Conservation (phyloP, 176 grass and related monocot genomes). For the Paspalum notatum region DNA sequence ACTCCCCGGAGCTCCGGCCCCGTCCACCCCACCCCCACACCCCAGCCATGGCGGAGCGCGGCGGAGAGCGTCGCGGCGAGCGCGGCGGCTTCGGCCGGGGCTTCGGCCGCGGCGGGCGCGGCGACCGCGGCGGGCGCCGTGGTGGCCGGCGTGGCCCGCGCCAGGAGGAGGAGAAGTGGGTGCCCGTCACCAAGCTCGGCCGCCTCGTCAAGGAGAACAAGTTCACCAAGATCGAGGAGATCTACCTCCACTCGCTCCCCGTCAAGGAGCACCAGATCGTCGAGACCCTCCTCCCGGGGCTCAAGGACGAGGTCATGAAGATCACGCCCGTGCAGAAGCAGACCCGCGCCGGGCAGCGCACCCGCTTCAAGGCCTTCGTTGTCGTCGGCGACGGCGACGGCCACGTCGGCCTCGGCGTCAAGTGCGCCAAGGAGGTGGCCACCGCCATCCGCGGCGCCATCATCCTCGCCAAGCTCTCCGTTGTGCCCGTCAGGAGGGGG, state of each 20-base stretch:
- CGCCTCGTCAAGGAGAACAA: slow-evolving; percentile 70
- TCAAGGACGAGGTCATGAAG: slow-evolving; percentile 99
- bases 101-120: slow-evolving; percentile 63
- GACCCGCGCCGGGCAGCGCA: slow-evolving; percentile 89
- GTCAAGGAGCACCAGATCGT: slow-evolving; percentile 96
- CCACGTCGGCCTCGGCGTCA: slow-evolving; percentile 87
- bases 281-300: slow-evolving; percentile 50
- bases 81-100: slow-evolving; percentile 67
- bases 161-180: slow-evolving; percentile 92
- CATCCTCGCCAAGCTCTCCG: slow-evolving; percentile 87
- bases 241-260: slow-evolving; percentile 92
- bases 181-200: slow-evolving; percentile 86
- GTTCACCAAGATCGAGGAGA: slow-evolving; percentile 67
- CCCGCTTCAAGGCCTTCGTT: slow-evolving; percentile 92
- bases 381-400: slow-evolving; percentile 86
- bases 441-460: slow-evolving; percentile 94
- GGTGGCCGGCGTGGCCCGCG: slow-evolving; percentile 51
- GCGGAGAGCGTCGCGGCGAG: slow-evolving; percentile 29
- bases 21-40: neutral
- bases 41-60: slow-evolving; percentile 61
- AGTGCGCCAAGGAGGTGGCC: slow-evolving; percentile 96
- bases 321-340: slow-evolving; percentile 94
- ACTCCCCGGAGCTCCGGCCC: neutral
- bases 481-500: slow-evolving; percentile 72
- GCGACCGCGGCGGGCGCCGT: slow-evolving; percentile 56